Evolutionary conservation across 2,329 filamentous ascomycete species (phyloP).

Genomic region (Boeremia exigua): DNA sequence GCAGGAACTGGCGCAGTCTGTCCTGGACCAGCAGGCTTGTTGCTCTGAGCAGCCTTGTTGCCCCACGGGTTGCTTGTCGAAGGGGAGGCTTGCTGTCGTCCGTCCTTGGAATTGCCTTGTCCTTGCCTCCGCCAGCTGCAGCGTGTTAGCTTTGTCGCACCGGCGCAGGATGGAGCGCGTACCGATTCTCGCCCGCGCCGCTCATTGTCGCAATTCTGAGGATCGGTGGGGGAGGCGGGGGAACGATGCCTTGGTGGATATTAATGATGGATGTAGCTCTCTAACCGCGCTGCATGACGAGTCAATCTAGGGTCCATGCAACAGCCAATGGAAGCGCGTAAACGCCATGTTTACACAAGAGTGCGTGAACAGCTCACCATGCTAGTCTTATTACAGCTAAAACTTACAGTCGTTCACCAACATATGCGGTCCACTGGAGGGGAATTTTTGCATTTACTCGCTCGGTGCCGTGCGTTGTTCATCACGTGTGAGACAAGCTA

Average conservation of each 20-base stretch:
- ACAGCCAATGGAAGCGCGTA: constrained; percentile 28
- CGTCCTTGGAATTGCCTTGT: constrained; percentile 44
- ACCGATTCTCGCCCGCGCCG: constrained; percentile 49
- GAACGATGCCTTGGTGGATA: constrained; percentile 38
- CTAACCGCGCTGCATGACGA: constrained; percentile 32
- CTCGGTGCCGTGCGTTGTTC: constrained; percentile 15
- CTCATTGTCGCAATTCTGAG: constrained; percentile 41
- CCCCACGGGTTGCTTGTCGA: constrained; percentile 45
- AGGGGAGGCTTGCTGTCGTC: constrained; percentile 41
- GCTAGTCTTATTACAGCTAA: constrained; percentile 15
- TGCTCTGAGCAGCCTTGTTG: constrained; percentile 32
- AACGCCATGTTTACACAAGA: constrained; percentile 8
- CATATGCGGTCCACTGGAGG: constrained; percentile 15
- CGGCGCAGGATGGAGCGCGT: constrained; percentile 11
- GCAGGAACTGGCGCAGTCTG: constrained; percentile 21
- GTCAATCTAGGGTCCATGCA: constrained; percentile 27
- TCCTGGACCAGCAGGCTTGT: constrained; percentile 35
- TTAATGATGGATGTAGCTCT: constrained; percentile 32
- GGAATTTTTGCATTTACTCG: constrained; percentile 13
- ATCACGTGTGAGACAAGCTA: constrained; percentile 14
- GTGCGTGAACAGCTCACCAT: constrained; percentile 16
- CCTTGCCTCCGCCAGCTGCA: constrained; percentile 46
- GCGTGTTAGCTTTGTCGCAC: constrained; percentile 20
- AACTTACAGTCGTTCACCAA: constrained; percentile 13
- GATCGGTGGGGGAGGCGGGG: constrained; percentile 34